A percentile compares a stretch with the other conserved stretches of the same genome.
phyloP scores from a whole-genome alignment of 23 red algal species.

The Gracilaria domingensis region DNA sequence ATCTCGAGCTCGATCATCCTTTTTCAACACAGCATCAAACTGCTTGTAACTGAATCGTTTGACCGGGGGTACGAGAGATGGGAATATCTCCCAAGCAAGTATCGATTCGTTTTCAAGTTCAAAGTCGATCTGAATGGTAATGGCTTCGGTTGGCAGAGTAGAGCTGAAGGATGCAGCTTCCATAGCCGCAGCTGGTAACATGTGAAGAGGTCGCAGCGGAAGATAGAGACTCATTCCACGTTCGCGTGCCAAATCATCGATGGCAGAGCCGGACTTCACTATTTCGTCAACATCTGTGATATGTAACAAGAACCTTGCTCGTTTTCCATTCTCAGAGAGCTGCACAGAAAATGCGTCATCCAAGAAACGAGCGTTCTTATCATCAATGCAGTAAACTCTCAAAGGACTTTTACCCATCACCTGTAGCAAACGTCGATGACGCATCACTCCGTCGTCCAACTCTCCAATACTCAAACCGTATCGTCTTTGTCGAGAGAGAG shows the following conservation, averaged over 20 bases:
- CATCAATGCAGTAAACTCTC: constrained; percentile 69
- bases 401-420: not conserved
- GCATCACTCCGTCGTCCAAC: not conserved
- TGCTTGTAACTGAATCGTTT: constrained; percentile 65
- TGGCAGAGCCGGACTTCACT: constrained; percentile 42
- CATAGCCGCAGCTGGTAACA: constrained; percentile 75
- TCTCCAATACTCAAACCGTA: not conserved
- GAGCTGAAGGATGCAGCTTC: constrained; percentile 71
- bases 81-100: constrained; percentile 63
- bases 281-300: constrained; percentile 80
- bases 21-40: constrained; percentile 34
- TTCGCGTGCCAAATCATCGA: constrained; percentile 68
- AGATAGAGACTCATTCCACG: constrained; percentile 75
- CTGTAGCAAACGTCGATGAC: not conserved
- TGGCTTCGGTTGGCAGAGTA: constrained; percentile 44
- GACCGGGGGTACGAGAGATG: constrained; percentile 55
- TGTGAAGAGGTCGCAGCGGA: constrained; percentile 71
- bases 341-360: constrained; percentile 68
- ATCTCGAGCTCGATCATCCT: not conserved
- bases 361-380: constrained; percentile 63
- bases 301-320: constrained; percentile 43
- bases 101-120: constrained; percentile 29
- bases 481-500: constrained; percentile 12
- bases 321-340: not conserved
- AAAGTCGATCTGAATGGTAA: constrained; percentile 62